phyloP scores from a whole-genome alignment of 129 eudicot species.

The Erigeron canadensis region DNA sequence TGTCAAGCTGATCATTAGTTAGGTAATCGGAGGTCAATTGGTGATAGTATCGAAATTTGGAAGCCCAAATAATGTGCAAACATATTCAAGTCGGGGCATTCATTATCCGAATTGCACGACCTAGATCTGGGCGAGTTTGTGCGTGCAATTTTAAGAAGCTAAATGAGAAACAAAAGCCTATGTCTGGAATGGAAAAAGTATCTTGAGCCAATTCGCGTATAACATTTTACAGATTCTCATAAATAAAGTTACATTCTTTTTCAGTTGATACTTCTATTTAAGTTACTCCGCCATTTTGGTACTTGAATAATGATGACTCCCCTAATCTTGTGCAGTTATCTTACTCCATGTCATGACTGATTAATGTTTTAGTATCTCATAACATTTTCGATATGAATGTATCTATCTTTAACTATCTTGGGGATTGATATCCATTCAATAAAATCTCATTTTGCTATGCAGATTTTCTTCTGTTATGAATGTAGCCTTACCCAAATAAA shows the following conservation, averaged over 20 bases:
- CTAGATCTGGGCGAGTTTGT: slow-evolving; percentile 2
- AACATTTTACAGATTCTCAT: not conserved
- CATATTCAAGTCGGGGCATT: slow-evolving; percentile 4
- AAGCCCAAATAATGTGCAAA: not conserved
- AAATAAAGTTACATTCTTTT: not conserved
- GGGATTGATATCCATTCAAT: no score
- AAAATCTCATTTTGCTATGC: no score
- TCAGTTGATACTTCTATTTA: not conserved
- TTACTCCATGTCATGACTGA: not conserved
- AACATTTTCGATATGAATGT: not conserved
- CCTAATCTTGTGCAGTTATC: slow-evolving; percentile 4
- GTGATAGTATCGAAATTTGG: slow-evolving; percentile 11
- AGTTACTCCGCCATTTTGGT: not conserved
- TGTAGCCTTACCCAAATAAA: not conserved
- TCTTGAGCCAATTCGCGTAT: not conserved
- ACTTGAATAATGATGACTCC: slow-evolving; percentile 4
- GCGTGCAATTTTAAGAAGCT: slow-evolving; percentile 1
- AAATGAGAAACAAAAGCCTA: slow-evolving; percentile 11
- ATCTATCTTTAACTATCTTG: not conserved
- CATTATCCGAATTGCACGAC: not conserved
- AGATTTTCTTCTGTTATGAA: not conserved
- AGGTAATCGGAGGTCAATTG: not conserved
- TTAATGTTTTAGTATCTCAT: slow-evolving; percentile 4
- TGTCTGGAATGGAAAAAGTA: not conserved
- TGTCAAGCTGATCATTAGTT: slow-evolving; percentile 7